Evolutionary conservation across 768 basidiomycete species (phyloP), one percentile per base, ranked within the genome.

Genomic region (button mushroom (Agaricus bisporus)): DNA sequence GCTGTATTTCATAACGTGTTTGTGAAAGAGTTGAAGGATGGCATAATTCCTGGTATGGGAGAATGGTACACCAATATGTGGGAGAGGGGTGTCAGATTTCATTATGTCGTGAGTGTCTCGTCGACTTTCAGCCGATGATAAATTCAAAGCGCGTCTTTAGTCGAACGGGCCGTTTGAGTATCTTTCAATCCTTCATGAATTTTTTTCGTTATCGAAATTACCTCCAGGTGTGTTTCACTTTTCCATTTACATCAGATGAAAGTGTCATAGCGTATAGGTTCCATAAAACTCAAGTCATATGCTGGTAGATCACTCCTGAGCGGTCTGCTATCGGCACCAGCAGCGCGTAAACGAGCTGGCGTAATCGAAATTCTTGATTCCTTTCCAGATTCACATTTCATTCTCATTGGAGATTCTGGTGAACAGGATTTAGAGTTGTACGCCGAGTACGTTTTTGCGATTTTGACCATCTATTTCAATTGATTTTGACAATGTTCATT

Each of bases 381-480:
- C 2, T 95, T 95, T 65, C 82, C 82, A 0, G 73, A 82, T 38
- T 82, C 88, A 1, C 73, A 69, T 37, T 97, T 98, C 69, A 68
- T 98, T 62, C 79, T 95, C 46, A 75, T 98, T 38, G 95, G 95
- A 6, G 95, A 98, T 66, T 83, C 86, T 0, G 95, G 95, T 32
- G 95, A 98, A 64, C 95, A 97, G 60, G 95, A 98, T 68, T 70
- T 98, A 41, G 94, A 98, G 66, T 74, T 98, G 1, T 98, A 98
- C 65, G 75, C 85, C 12, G 74, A 82, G 79, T 79, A 59, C n/a
- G 74, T 66, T 14, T 14, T 32, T 32, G 20, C 29, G 37, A 22
- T 15, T 9, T 17, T 48, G n/a, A n/a, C n/a, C n/a, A n/a, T 29
- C 32, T 18, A 12, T 48, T 12, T 17, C 39, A n/a, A 38, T 10